Evolutionary conservation across 371 early-diverging fungal species (phyloP).

Genomic region (Enterospora canceri): DNA sequence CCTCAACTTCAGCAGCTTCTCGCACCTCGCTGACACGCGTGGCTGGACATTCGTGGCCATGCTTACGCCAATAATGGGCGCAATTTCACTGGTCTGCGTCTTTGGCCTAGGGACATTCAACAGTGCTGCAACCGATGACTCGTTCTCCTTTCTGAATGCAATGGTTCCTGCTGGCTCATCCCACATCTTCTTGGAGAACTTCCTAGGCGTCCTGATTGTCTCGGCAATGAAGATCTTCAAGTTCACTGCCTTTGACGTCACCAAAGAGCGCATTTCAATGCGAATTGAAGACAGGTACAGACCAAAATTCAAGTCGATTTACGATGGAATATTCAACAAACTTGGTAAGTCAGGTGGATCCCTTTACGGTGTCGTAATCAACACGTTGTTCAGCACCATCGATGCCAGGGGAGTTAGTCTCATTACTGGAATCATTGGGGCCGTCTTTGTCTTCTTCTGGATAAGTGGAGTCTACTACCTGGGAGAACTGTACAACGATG

Average conservation of each 20-base stretch:
- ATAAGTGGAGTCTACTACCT: constrained; percentile 48
- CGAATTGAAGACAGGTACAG: constrained; percentile 50
- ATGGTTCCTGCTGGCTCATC: constrained; percentile 7
- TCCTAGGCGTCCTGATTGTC: constrained; percentile 25
- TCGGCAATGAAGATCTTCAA: constrained; percentile 49
- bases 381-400: constrained; percentile 23
- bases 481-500: constrained; percentile 40
- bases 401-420: constrained; percentile 47
- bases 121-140: constrained; percentile 17
- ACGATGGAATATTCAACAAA: constrained; percentile 57
- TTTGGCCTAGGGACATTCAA: constrained; percentile 40
- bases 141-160: constrained; percentile 18
- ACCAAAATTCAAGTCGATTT: constrained; percentile 55
- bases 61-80: constrained; percentile 45
- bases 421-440: constrained; percentile 11
- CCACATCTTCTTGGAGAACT: constrained; percentile 24
- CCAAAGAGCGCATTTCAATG: constrained; percentile 55
- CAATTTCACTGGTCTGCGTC: constrained; percentile 17
- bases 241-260: constrained; percentile 56
- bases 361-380: constrained; percentile 40
- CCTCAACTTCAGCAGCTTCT: constrained; percentile 50
- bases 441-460: constrained; percentile 47
- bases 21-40: constrained; percentile 40
- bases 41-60: constrained; percentile 50
- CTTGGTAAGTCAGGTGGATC: constrained; percentile 54